Conservation (phyloP, 768 basidiomycete genomes). For the Fomitopsis serialis region DNA sequence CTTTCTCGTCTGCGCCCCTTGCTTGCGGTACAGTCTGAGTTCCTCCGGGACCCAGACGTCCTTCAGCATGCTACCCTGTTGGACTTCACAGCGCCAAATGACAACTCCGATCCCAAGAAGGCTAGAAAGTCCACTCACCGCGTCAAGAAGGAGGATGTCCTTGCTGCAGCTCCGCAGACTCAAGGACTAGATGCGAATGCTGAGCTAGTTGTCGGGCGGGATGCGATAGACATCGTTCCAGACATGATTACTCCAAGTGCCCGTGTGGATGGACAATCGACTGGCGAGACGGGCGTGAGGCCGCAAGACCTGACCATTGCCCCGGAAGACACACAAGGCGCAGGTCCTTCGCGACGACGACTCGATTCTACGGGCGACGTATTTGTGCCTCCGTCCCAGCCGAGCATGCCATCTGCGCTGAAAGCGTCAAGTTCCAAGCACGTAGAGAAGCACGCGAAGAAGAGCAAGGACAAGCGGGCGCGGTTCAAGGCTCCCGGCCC, state of each 20-base stretch:
- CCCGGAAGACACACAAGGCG: not conserved
- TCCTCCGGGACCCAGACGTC: slow-evolving; percentile 15
- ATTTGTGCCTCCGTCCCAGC: not conserved
- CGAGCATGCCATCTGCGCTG: not conserved
- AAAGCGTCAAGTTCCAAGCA: not conserved
- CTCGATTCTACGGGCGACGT: not conserved
- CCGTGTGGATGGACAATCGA: not conserved
- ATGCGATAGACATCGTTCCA: not conserved
- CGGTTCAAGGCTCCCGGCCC: slow-evolving; percentile 18
- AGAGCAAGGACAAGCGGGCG: slow-evolving; percentile 16
- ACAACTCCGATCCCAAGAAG: not conserved
- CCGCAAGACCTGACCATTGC: not conserved
- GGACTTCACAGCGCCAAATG: not conserved
- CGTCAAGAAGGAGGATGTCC: not conserved
- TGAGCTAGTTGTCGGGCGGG: not conserved
- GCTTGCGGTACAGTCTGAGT: slow-evolving; percentile 55
- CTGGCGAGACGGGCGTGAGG: not conserved
- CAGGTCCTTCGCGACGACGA: not conserved
- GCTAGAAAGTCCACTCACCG: not conserved
- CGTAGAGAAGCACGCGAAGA: slow-evolving; percentile 3
- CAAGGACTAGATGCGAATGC: not conserved
- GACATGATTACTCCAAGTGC: not conserved
- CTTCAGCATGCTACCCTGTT: slow-evolving; percentile 15
- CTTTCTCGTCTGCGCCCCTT: slow-evolving; percentile 61
- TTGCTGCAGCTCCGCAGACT: not conserved